Percentiles rank a stretch among this genome's conserved stretches.
Conservation (phyloP, 179 eudicot species). For the Heliamphora pulchella region DNA sequence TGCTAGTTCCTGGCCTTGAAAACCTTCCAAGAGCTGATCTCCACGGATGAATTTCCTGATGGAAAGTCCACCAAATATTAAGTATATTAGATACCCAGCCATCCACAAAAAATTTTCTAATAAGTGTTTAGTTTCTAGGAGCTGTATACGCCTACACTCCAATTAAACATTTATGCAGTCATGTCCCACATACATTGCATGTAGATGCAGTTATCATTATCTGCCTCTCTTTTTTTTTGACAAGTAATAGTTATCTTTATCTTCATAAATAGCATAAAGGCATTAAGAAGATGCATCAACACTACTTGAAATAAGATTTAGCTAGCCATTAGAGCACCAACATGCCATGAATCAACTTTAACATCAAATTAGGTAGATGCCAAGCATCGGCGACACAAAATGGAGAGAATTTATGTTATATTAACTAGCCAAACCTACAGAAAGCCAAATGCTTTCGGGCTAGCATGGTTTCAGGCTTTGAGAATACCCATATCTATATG, state of each 20-base stretch:
- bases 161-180: background rate
- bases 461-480: background rate
- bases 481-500: background rate
- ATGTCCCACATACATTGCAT: background rate
- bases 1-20: slow-evolving; percentile 10
- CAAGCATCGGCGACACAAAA: background rate
- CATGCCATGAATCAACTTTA: background rate
- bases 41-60: slow-evolving; percentile 6
- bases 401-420: background rate
- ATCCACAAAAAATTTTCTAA: background rate
- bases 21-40: slow-evolving; percentile 13
- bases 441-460: background rate
- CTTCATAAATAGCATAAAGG: background rate
- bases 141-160: background rate
- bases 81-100: background rate
- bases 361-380: background rate
- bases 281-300: slow-evolving; percentile 1
- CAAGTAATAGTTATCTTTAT: no score
- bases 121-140: background rate
- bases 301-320: background rate
- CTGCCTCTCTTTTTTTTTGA: no score
- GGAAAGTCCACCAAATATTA: slow-evolving; percentile 4
- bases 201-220: background rate
- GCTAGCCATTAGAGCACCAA: background rate
- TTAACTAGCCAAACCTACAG: background rate